A percentile compares a stretch with the other conserved stretches of the same genome.
phyloP scores from a whole-genome alignment of 1,284 basidiomycete species.

The Irpex lacteus region DNA sequence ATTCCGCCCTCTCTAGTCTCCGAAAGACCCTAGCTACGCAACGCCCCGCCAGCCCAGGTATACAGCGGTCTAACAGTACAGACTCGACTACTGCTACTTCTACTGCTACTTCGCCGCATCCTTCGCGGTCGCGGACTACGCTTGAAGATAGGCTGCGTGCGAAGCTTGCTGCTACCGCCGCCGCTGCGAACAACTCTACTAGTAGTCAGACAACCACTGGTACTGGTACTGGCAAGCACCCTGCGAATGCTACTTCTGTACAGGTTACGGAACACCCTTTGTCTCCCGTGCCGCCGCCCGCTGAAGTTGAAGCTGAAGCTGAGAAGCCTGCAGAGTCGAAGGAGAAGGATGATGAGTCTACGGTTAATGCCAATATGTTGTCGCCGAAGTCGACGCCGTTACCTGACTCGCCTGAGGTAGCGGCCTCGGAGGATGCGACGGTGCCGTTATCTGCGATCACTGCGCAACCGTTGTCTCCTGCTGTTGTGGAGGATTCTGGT shows the following conservation, averaged over 20 bases:
- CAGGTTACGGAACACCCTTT: constrained; percentile 31
- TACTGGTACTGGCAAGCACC: constrained; percentile 28
- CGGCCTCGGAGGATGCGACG: constrained; percentile 13
- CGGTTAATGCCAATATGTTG: constrained; percentile 10
- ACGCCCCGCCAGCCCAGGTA: constrained; percentile 41
- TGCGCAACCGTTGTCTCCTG: constrained; percentile 5
- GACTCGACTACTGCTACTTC: constrained; percentile 20
- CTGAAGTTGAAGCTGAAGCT: constrained; percentile 18
- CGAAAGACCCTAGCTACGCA: constrained; percentile 60
- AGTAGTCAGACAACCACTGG: constrained; percentile 33
- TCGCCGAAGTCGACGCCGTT: constrained; percentile 45
- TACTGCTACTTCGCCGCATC: not conserved
- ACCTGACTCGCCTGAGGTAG: constrained; percentile 39
- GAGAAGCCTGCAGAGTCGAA: too few species aligned
- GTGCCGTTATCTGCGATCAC: constrained; percentile 7
- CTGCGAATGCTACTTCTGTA: constrained; percentile 36
- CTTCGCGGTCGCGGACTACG: constrained; percentile 28
- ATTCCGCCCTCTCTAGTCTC: constrained; percentile 55
- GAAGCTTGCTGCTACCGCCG: constrained; percentile 50
- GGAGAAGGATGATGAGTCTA: too few species aligned
- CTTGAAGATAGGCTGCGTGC: constrained; percentile 71
- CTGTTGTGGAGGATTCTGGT: not conserved
- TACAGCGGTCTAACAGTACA: constrained; percentile 15
- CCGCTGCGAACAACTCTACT: constrained; percentile 40
- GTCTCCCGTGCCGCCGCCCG: constrained; percentile 35